Evolutionary conservation across 1,139 yeast species (phyloP).

Genomic region (Lodderomyces metapsilosis): DNA sequence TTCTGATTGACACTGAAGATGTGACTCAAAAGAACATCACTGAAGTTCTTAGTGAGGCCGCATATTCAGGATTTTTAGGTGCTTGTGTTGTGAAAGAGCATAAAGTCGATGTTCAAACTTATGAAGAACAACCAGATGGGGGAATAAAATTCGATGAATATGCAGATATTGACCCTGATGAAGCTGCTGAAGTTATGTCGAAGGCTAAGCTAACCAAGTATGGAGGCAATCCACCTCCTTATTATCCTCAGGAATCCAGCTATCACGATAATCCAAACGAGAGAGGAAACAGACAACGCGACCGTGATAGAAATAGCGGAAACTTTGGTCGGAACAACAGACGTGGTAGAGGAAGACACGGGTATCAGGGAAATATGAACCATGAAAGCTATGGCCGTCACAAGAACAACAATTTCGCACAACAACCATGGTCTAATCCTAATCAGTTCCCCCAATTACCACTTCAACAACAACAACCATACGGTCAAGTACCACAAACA

Average conservation of each 20-base stretch:
- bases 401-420: slow-evolving; percentile 7
- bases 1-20: slow-evolving; percentile 43
- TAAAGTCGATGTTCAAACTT: slow-evolving; percentile 68
- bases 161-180: slow-evolving; percentile 60
- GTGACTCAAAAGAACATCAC: slow-evolving; percentile 45
- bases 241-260: slow-evolving; percentile 18
- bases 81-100: slow-evolving; percentile 64
- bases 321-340: slow-evolving; percentile 11
- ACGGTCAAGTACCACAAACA: slow-evolving; percentile 9
- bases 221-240: slow-evolving; percentile 26
- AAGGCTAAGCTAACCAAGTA: slow-evolving; percentile 30
- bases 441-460: slow-evolving; percentile 8
- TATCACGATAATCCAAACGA: slow-evolving; percentile 13
- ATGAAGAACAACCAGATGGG: slow-evolving; percentile 67
- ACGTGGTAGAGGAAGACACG: slow-evolving; percentile 12
- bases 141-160: slow-evolving; percentile 82
- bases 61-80: slow-evolving; percentile 76
- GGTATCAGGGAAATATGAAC: slow-evolving; percentile 2
- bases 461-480: slow-evolving; percentile 8
- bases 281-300: slow-evolving; percentile 1
- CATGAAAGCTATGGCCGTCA: slow-evolving; percentile 10
- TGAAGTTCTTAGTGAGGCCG: slow-evolving; percentile 69
- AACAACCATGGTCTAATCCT: slow-evolving; percentile 7
- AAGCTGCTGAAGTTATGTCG: slow-evolving; percentile 53
- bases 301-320: slow-evolving; percentile 11